Conservation (phyloP, 352 stramenopile genomes). For the Globisporangium viniferum region DNA sequence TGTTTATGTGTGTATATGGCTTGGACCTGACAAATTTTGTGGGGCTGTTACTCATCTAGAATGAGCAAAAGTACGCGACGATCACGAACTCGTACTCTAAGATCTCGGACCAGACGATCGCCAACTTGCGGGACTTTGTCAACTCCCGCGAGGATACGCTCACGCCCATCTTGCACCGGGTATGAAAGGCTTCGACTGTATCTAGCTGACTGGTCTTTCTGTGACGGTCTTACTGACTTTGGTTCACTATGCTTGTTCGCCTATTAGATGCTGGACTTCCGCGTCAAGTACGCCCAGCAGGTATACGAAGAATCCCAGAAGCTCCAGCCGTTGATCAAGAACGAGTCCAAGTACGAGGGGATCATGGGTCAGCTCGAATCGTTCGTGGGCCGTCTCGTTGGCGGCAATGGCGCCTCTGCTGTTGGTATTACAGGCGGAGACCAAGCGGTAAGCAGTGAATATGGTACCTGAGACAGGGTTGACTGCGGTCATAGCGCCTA, state of each 20-base stretch:
- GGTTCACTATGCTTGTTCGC: neutral
- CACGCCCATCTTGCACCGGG: conserved; percentile 55
- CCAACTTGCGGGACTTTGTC: conserved; percentile 59
- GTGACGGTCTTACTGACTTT: neutral
- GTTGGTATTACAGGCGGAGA: neutral
- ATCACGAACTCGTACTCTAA: conserved; percentile 68
- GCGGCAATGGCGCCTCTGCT: neutral
- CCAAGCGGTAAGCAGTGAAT: neutral
- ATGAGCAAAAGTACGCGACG: conserved; percentile 74
- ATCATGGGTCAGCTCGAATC: conserved; percentile 45
- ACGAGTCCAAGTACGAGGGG: conserved; percentile 34
- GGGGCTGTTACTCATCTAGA: conserved; percentile 18
- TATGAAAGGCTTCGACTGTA: conserved; percentile 10
- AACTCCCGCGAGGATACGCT: conserved; percentile 55
- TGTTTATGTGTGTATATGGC: neutral
- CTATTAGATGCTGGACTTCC: conserved; percentile 54
- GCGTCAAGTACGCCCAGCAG: conserved; percentile 51
- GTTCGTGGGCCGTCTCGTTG: conserved; percentile 26
- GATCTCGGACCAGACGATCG: conserved; percentile 55
- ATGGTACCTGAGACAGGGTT: neutral
- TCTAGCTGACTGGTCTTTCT: neutral
- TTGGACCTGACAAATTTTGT: neutral
- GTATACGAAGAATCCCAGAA: conserved; percentile 49
- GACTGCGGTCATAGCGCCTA: neutral
- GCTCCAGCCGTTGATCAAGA: conserved; percentile 48